Conservation (phyloP, 345 rosid species). For the Brassica cretica region DNA sequence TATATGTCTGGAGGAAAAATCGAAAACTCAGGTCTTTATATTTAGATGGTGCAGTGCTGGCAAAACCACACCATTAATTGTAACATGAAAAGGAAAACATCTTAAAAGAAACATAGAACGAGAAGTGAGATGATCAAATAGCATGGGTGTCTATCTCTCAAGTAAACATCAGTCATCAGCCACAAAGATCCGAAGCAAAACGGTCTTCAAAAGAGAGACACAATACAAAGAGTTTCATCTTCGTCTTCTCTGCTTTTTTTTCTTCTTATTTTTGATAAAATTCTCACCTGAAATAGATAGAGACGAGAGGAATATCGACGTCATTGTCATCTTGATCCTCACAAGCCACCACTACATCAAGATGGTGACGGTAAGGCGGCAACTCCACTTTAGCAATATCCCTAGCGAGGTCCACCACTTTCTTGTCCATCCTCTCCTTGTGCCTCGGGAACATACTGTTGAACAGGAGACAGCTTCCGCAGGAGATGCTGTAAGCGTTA, state of each 20-base stretch:
- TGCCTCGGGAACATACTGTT: constrained; percentile 22
- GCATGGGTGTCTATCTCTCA: background rate
- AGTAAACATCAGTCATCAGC: background rate
- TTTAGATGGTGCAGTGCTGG: background rate
- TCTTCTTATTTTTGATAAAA: background rate
- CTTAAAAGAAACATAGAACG: background rate
- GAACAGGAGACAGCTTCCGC: background rate
- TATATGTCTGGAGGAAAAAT: background rate
- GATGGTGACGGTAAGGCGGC: constrained; percentile 65
- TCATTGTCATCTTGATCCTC: constrained; percentile 89
- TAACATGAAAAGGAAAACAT: background rate
- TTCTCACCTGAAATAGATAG: background rate
- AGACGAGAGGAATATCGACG: constrained; percentile 44
- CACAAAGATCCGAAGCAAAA: background rate
- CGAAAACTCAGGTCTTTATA: background rate
- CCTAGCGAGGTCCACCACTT: constrained; percentile 72
- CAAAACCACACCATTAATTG: background rate
- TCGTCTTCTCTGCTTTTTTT: background rate
- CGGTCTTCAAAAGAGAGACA: background rate
- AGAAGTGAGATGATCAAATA: background rate
- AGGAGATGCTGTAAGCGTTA: background rate
- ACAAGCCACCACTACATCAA: constrained; percentile 80
- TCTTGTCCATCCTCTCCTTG: constrained; percentile 85
- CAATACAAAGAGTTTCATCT: background rate
- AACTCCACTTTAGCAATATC: constrained; percentile 77